Evolutionary conservation across 2,329 filamentous ascomycete genomes (phyloP).

Genomic region (Berkeleyomyces basicola): DNA sequence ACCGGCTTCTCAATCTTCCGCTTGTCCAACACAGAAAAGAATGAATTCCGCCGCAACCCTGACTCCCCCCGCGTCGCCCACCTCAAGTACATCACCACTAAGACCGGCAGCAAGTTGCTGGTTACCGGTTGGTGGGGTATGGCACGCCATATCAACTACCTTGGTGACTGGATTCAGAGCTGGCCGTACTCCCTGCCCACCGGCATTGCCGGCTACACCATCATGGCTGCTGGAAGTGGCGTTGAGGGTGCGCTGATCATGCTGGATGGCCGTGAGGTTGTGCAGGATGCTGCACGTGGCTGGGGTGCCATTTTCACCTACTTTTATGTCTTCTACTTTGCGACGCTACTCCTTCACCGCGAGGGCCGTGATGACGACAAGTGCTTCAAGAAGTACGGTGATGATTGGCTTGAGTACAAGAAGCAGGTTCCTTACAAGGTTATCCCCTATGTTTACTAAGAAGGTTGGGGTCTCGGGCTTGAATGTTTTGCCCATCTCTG

Average conservation of each 20-base stretch:
- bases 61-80: constrained; percentile 62
- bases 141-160: constrained; percentile 86
- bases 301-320: constrained; percentile 84
- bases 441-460: constrained; percentile 66
- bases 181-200: constrained; percentile 86
- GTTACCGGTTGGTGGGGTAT: constrained; percentile 86
- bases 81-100: constrained; percentile 73
- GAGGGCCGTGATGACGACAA: constrained; percentile 81
- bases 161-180: constrained; percentile 86
- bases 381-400: constrained; percentile 78
- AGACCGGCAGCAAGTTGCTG: constrained; percentile 63
- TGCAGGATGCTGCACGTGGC: constrained; percentile 57
- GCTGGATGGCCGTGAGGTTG: constrained; percentile 44
- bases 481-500: too few relatives aligned
- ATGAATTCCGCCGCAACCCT: constrained; percentile 78
- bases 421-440: constrained; percentile 68
- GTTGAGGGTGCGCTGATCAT: constrained; percentile 38
- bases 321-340: constrained; percentile 91
- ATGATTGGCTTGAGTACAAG: constrained; percentile 82
- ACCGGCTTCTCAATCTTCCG: constrained; percentile 86
- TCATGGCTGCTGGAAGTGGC: constrained; percentile 37
- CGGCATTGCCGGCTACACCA: constrained; percentile 63
- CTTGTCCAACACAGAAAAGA: constrained; percentile 87
- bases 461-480: neutral
- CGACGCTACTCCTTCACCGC: constrained; percentile 67